Evolutionary conservation across 2,329 filamentous ascomycete species (phyloP), one percentile per base, ranked within the genome.

Genomic region (Aspergillus latus): DNA sequence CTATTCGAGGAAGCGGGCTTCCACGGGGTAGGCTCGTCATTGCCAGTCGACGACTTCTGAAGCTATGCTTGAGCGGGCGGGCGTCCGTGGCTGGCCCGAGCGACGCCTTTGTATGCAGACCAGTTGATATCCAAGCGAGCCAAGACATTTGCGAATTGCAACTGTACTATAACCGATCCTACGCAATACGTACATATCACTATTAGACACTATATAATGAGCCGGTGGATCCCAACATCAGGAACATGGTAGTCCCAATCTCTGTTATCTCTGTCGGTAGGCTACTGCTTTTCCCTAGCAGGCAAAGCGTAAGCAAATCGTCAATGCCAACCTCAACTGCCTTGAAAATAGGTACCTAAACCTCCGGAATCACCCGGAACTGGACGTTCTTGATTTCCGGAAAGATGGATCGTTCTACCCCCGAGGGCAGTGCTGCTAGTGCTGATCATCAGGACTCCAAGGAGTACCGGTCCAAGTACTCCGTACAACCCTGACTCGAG

Each of bases 1-100:
- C 71, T 92, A 47, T 92, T 93, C 72, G 87, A 88, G 52, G 90
- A 93, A 71, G 86, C 91, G 28, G 83, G 82, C 39, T 90, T 88
- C n/a, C 40, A 56, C 15, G 54, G 45, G 5, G 43, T 56, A 36
- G 49, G 34, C 15, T 21, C 37, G n/a, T 16, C 21, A 40, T 5
- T 45, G 8, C 49, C 40, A 32, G 26, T 29, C n/a, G 37, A 34
- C 9, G 28, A 29, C 10, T 36, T n/a, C 11, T 32, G 16, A 5
- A 28, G 10, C 21, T 28, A 21, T 44, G 5, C 16, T 28, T 21
- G 21, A 21, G 47, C n/a, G 21, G 26, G 16, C 26, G 34, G 52
- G 49, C 40, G 30, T 30, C 43, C 43, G n/a, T 52, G 40, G 50
- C 44, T 47, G 44, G 44, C 34, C 44, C 44, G 28, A 45, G 29